phyloP scores from a whole-genome alignment of 139 green algal species.

The Picochlorum sp. region DNA sequence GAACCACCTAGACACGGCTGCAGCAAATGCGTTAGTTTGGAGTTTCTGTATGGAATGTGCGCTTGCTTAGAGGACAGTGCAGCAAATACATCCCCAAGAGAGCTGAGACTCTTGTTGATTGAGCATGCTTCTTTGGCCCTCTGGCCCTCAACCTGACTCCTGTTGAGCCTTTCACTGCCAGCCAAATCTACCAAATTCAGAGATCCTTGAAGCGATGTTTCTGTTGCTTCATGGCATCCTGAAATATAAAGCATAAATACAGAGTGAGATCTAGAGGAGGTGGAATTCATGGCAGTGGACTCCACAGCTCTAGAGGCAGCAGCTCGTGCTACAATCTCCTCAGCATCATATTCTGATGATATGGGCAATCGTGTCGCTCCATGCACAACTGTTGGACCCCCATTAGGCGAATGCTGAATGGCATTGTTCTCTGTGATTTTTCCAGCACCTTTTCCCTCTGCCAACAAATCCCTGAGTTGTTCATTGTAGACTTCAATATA shows the following conservation, averaged over 20 bases:
- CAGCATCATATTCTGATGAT: slow-evolving; percentile 40
- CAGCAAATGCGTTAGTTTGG: slow-evolving; percentile 92
- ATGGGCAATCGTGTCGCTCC: slow-evolving; percentile 48
- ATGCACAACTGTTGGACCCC: slow-evolving; percentile 62
- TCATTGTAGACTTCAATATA: slow-evolving; percentile 96
- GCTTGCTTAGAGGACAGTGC: slow-evolving; percentile 53
- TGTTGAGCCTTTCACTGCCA: slow-evolving; percentile 74
- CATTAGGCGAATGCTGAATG: slow-evolving; percentile 70
- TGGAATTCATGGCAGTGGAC: slow-evolving; percentile 89
- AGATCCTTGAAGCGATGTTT: slow-evolving; percentile 56
- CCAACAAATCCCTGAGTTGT: slow-evolving; percentile 76
- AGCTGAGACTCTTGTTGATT: slow-evolving; percentile 88
- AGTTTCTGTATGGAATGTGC: slow-evolving; percentile 87
- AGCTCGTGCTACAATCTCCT: slow-evolving; percentile 54
- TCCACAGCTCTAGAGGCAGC: slow-evolving; percentile 55
- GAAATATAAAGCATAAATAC: slow-evolving; percentile 96
- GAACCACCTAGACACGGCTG: slow-evolving; percentile 32
- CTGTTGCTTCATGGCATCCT: slow-evolving; percentile 58
- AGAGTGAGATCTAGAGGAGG: slow-evolving; percentile 75
- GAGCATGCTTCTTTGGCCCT: slow-evolving; percentile 81
- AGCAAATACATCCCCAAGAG: slow-evolving; percentile 83
- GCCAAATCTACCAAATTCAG: slow-evolving; percentile 92
- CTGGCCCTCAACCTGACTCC: slow-evolving; percentile 63
- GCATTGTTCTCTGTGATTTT: slow-evolving; percentile 53
- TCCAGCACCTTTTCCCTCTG: slow-evolving; percentile 28